Evolutionary conservation across 2,329 filamentous ascomycete genomes (phyloP).

Genomic region (Aspergillus quadricinctus): DNA sequence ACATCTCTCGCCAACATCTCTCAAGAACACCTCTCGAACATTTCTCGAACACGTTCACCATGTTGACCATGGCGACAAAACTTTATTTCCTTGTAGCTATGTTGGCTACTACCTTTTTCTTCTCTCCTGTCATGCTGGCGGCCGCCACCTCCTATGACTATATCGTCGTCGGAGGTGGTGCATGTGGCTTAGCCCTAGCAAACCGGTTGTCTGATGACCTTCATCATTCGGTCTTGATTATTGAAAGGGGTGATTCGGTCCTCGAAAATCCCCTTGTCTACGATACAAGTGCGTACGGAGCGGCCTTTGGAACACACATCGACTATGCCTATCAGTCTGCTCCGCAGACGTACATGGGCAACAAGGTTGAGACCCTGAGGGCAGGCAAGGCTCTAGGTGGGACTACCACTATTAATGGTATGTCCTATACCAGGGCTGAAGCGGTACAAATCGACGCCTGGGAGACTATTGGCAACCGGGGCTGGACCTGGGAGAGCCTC

Average conservation of each 20-base stretch:
- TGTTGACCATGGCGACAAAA: no score
- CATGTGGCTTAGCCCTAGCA: slow-evolving; percentile 28
- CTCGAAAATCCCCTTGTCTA: slow-evolving; percentile 28
- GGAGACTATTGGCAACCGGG: slow-evolving; percentile 26
- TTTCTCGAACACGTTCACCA: no score
- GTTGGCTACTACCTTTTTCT: no score
- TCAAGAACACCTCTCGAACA: no score
- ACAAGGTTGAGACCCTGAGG: slow-evolving; percentile 24
- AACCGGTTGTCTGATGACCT: slow-evolving; percentile 31
- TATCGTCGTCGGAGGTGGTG: slow-evolving; percentile 31
- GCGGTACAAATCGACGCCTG: slow-evolving; percentile 35
- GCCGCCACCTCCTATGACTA: slow-evolving; percentile 17
- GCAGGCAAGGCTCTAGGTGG: slow-evolving; percentile 44
- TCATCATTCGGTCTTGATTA: slow-evolving; percentile 21
- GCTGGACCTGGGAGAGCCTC: slow-evolving; percentile 28
- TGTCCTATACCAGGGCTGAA: slow-evolving; percentile 32
- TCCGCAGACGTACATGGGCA: slow-evolving; percentile 34
- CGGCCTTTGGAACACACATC: slow-evolving; percentile 30
- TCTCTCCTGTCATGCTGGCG: no score
- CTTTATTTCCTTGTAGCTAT: no score
- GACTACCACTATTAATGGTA: slow-evolving; percentile 42
- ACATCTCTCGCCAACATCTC: no score
- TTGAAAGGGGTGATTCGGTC: slow-evolving; percentile 27
- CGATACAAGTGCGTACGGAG: slow-evolving; percentile 16
- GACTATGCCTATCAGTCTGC: slow-evolving; percentile 41